Evolutionary conservation across 805 yeast species (phyloP).

Genomic region (Jamesozyma rosinii): DNA sequence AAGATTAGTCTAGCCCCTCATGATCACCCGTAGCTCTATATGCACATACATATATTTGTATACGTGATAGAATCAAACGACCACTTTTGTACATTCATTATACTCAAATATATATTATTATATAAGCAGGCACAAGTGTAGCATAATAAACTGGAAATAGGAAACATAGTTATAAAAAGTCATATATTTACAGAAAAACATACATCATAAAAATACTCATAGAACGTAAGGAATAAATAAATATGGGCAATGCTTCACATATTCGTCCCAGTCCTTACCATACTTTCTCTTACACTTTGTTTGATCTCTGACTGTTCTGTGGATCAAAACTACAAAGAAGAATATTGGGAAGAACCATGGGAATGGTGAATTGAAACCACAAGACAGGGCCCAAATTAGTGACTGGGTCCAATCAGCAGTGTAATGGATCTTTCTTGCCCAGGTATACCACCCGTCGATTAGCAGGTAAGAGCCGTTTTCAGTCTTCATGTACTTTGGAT

Average conservation of each 20-base stretch:
- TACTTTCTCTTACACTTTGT: slow-evolving; percentile 78
- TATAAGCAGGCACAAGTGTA: no score
- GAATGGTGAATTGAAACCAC: slow-evolving; percentile 80
- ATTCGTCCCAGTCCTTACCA: slow-evolving; percentile 89
- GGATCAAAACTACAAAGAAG: slow-evolving; percentile 77
- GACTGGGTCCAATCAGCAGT: slow-evolving; percentile 89
- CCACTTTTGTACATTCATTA: no score
- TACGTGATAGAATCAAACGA: no score
- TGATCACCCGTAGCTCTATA: background rate
- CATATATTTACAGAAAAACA: background rate
- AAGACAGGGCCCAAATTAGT: slow-evolving; percentile 81
- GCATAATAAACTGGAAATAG: background rate
- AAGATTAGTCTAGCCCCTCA: slow-evolving; percentile 50
- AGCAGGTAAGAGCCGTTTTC: slow-evolving; percentile 75
- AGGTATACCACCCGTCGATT: slow-evolving; percentile 90
- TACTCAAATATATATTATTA: no score
- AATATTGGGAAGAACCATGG: slow-evolving; percentile 95
- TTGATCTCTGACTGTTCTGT: slow-evolving; percentile 83
- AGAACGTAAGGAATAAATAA: slow-evolving; percentile 81
- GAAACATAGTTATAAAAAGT: background rate
- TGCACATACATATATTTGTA: background rate
- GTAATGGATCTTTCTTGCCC: slow-evolving; percentile 90
- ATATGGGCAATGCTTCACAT: slow-evolving; percentile 81
- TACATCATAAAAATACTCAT: no score
- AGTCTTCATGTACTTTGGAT: slow-evolving; percentile 81